phyloP scores from a whole-genome alignment of 2,329 filamentous ascomycete species.

The Esteya vermicola region DNA sequence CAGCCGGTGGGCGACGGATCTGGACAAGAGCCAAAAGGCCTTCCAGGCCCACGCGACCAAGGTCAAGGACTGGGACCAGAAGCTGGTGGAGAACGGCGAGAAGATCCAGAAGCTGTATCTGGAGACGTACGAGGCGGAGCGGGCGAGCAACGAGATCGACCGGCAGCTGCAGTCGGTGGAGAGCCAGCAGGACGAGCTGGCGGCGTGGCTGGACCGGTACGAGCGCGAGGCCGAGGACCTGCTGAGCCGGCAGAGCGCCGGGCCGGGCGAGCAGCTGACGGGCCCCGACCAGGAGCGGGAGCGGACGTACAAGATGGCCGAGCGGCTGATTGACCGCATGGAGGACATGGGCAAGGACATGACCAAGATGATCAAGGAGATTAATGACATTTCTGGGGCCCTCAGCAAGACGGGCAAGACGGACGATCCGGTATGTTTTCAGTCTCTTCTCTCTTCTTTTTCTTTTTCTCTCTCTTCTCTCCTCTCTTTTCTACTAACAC shows the following conservation, averaged over 20 bases:
- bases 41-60: conserved; percentile 84
- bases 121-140: conserved; percentile 84
- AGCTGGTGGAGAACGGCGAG: conserved; percentile 84
- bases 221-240: conserved; percentile 85
- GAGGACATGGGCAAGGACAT: conserved; percentile 91
- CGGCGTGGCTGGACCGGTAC: conserved; percentile 78
- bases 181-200: conserved; percentile 81
- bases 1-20: conserved; percentile 86
- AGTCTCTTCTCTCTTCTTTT: neutral
- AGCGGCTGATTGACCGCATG: conserved; percentile 79
- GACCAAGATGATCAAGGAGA: conserved; percentile 93
- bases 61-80: conserved; percentile 80
- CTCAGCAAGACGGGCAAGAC: conserved; percentile 81
- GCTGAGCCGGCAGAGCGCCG: conserved; percentile 56
- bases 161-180: conserved; percentile 81
- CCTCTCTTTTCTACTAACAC: conserved; percentile 2
- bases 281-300: conserved; percentile 94
- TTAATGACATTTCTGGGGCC: conserved; percentile 82
- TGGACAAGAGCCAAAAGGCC: conserved; percentile 92
- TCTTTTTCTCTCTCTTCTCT: neutral
- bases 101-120: conserved; percentile 91
- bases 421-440: conserved; percentile 60
- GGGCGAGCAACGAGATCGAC: conserved; percentile 86
- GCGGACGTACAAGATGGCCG: conserved; percentile 87
- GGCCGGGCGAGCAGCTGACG: conserved; percentile 47